A percentile compares a stretch with the other conserved stretches of the same genome.
Conservation (phyloP, 2,329 filamentous ascomycete species). For the Trichoderma koningiopsis region DNA sequence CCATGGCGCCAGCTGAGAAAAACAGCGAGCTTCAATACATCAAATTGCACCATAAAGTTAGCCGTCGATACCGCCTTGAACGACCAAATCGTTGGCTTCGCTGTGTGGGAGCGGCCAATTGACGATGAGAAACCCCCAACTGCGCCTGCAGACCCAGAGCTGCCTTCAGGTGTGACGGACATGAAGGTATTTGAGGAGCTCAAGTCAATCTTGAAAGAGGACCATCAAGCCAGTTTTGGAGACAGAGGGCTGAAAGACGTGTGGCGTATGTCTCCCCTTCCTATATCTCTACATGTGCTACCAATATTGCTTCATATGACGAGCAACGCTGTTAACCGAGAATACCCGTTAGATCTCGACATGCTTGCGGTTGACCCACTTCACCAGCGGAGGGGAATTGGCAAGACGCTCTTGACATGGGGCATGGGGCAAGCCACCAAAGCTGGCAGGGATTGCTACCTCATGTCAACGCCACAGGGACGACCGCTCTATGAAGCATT, state of each 20-base stretch:
- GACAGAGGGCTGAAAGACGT: constrained; percentile 26
- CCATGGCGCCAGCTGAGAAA: constrained; percentile 27
- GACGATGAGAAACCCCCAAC: not conserved
- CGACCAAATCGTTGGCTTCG: constrained; percentile 26
- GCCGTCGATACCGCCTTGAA: constrained; percentile 20
- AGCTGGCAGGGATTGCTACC: constrained; percentile 25
- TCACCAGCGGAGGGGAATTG: constrained; percentile 28
- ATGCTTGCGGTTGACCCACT: constrained; percentile 28
- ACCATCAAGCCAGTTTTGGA: constrained; percentile 25
- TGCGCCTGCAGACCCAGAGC: not conserved
- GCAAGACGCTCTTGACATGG: constrained; percentile 28
- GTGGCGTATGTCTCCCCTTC: constrained; percentile 27
- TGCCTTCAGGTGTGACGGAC: constrained; percentile 21
- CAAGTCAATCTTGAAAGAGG: constrained; percentile 15
- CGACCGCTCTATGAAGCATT: constrained; percentile 22
- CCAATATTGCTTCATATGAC: not conserved
- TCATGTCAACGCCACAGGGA: constrained; percentile 26
- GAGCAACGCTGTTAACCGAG: not conserved
- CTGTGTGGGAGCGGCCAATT: constrained; percentile 18
- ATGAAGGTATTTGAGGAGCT: constrained; percentile 19
- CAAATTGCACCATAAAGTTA: constrained; percentile 20
- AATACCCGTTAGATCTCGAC: constrained; percentile 26
- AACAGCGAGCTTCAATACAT: not conserved
- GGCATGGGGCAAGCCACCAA: constrained; percentile 26
- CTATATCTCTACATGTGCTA: not conserved